Evolutionary conservation across 306 rosid genomes (phyloP).

Genomic region (Quercus berberidifolia): DNA sequence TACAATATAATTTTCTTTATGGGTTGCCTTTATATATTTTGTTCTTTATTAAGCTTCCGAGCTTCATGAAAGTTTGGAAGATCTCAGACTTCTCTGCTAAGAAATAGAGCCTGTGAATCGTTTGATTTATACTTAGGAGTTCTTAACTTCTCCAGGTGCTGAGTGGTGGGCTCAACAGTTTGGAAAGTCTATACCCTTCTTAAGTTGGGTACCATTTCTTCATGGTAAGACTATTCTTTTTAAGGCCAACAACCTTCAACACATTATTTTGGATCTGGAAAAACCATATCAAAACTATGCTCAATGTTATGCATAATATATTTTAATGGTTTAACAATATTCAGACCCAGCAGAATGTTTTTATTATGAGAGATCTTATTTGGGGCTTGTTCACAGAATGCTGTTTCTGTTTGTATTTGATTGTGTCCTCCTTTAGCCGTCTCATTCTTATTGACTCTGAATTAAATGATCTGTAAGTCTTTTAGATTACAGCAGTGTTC

Average conservation of each 20-base stretch:
- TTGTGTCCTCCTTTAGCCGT: not conserved
- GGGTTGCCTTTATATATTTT: not conserved
- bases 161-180: constrained; percentile 85
- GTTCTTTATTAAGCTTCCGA: not conserved
- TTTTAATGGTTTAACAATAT: not conserved
- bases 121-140: not conserved
- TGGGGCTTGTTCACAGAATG: not conserved
- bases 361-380: not conserved
- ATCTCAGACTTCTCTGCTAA: not conserved
- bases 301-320: not conserved
- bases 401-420: not conserved
- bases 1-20: not conserved
- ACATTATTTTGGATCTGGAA: constrained; percentile 11
- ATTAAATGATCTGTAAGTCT: not conserved
- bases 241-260: not conserved
- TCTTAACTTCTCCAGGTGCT: constrained; percentile 57
- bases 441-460: not conserved
- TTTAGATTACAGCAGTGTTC: not conserved
- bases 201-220: constrained; percentile 72
- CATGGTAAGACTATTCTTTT: constrained; percentile 45
- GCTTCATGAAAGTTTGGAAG: not conserved
- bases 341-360: not conserved
- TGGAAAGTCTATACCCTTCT: constrained; percentile 67
- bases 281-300: not conserved
- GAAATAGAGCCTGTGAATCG: not conserved